Evolutionary conservation across 371 early-diverging fungal species (phyloP), one percentile per base, ranked within the genome.

Genomic region (Fennellomyces sp.): DNA sequence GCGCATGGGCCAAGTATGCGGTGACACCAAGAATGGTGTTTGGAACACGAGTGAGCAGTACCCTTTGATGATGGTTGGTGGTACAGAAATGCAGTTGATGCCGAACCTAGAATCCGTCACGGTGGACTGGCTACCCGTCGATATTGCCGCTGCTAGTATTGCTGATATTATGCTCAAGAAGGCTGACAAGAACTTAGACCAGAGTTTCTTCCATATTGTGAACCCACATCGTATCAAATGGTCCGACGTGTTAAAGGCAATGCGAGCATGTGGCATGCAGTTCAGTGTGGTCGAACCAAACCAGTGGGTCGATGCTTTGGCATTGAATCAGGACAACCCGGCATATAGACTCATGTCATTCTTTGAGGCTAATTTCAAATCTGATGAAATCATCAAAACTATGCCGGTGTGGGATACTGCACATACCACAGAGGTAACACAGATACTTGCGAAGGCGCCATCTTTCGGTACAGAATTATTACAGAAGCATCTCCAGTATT

Each of bases 31-130:
- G 1, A 52, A 69, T 21, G 82, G 76, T 15, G 66, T 68, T 0
- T 82, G 82, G 82, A 82, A 82, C 23, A 61, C 55, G 1, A 59
- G 56, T 7, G 82, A 82, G 17, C 74, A 76, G 12, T 75, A 64
- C 28, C 74, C 78, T 2, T 39, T 75, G 2, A 66, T 78, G 73
- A 61, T 78, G 47, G 52, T 73, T 19, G 52, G 52, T 48, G 75
- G 70, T 4, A 47, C 45, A 3, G 1, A 62, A 19, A 64, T 78
- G 68, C 48, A 61, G 33, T 67, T 60, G 54, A 64, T 68, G 53
- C 58, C 42, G 3, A 33, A 26, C 5, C 33, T 60, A 56, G 47
- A 52, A 13, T n/a, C 50, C 7, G 17, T 30, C 8, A 39, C 12
- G 5, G 66, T 78, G 51, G 78, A 78, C 31, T 78, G 75, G 78